These are phyloP conservation scores for Physaria fendleri DNA, from an alignment of 345 rosid species.

Conservation along the genomic window DNA sequence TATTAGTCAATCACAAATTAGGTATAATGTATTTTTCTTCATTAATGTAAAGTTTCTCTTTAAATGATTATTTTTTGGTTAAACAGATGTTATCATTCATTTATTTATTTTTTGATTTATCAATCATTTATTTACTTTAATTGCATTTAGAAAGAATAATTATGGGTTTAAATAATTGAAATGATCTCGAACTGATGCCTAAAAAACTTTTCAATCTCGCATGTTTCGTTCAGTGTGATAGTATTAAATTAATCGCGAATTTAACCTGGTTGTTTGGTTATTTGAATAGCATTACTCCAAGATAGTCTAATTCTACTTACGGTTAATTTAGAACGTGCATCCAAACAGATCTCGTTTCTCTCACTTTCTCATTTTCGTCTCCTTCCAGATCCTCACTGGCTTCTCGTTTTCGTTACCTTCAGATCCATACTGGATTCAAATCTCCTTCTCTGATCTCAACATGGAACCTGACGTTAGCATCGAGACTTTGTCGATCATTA, in stretches of 20 bases:
- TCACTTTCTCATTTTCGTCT: conserved; percentile 8
- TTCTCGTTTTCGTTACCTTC: background rate
- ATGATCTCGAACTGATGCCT: too few species aligned
- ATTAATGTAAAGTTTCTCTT: too few species aligned
- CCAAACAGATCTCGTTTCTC: conserved; percentile 18
- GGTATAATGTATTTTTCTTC: too few species aligned
- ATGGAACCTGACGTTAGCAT: conserved; percentile 99
- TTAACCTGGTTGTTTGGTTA: conserved; percentile 11
- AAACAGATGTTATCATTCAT: too few species aligned
- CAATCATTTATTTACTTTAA: too few species aligned
- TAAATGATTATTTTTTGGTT: too few species aligned
- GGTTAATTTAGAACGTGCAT: background rate
- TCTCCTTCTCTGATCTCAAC: conserved; percentile 25
- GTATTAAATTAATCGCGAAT: background rate
- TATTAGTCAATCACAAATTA: too few species aligned
- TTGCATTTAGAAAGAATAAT: too few species aligned
- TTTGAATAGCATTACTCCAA: background rate
- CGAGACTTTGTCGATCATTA: conserved; percentile 78
- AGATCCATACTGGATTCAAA: conserved; percentile 9
- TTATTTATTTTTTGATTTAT: background rate
- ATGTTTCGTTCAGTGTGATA: background rate
- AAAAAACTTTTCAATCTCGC: background rate
- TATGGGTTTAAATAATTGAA: too few species aligned
- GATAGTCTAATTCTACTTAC: background rate
- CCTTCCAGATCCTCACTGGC: conserved; percentile 24